phyloP scores from a whole-genome alignment of 257 asterid species.

The Salvia hispanica region DNA sequence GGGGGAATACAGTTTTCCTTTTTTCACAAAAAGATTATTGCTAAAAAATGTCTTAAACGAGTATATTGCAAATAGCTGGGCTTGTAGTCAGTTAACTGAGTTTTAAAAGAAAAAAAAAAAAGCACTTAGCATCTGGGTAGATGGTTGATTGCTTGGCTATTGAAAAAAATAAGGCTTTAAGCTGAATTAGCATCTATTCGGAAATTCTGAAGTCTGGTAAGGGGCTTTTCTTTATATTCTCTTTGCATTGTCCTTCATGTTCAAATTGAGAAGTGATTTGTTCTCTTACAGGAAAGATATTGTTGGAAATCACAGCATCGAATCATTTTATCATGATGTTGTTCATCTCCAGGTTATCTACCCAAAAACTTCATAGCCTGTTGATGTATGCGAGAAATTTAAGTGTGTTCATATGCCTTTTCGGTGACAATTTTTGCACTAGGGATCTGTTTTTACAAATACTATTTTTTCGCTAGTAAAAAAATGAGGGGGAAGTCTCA shows the following conservation, averaged over 20 bases:
- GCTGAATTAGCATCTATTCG: not conserved
- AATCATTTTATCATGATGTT: slow-evolving; percentile 70
- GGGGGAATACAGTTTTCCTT: not conserved
- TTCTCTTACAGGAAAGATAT: slow-evolving; percentile 71
- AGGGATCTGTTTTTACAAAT: not conserved
- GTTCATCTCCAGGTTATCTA: slow-evolving; percentile 76
- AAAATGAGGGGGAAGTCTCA: slow-evolving; percentile 12
- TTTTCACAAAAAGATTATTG: not conserved
- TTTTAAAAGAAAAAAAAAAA: too few species aligned
- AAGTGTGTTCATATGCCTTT: slow-evolving; percentile 2
- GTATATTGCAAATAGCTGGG: not conserved
- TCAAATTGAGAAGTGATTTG: slow-evolving; percentile 23
- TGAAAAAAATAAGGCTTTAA: not conserved
- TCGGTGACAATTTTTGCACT: slow-evolving; percentile 19
- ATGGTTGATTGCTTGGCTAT: not conserved
- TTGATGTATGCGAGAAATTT: not conserved
- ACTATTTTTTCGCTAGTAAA: slow-evolving; percentile 2
- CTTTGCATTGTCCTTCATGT: slow-evolving; percentile 1
- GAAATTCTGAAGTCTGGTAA: not conserved
- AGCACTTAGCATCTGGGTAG: not conserved
- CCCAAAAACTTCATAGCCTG: slow-evolving; percentile 31
- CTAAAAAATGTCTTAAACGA: not conserved
- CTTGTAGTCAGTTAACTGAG: not conserved
- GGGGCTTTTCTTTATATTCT: slow-evolving; percentile 17
- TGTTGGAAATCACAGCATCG: slow-evolving; percentile 61